These are phyloP conservation scores for Alloteropsis semialata DNA, from an alignment of 176 grass and related monocot genomes.

Conservation along the genomic window DNA sequence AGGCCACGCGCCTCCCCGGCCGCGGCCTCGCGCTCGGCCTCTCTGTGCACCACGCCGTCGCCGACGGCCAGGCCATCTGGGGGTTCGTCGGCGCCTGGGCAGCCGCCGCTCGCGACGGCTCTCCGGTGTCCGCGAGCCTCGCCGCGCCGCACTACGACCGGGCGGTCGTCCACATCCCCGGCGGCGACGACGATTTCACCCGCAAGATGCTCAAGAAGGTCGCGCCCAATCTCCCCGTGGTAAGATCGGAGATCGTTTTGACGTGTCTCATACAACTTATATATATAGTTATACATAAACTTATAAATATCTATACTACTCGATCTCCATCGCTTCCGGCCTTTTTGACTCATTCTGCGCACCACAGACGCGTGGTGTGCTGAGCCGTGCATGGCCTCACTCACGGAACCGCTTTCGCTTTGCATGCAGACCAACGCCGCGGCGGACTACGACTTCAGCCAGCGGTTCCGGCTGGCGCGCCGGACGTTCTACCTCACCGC, in stretches of 20 bases:
- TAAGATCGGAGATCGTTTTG: too few relatives aligned
- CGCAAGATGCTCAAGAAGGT: not conserved
- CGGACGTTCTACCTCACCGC: constrained; percentile 29
- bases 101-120: not conserved
- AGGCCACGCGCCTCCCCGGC: constrained; percentile 22
- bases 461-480: not conserved
- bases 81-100: constrained; percentile 43
- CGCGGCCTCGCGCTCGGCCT: constrained; percentile 27
- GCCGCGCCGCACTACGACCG: constrained; percentile 11
- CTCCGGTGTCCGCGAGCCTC: not conserved
- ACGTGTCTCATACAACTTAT: not conserved
- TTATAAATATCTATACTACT: too few relatives aligned
- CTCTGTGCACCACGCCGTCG: constrained; percentile 44
- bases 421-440: not conserved
- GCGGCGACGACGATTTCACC: not conserved
- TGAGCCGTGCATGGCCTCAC: too few relatives aligned
- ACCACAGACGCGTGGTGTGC: too few relatives aligned
- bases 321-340: too few relatives aligned
- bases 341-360: too few relatives aligned
- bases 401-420: too few relatives aligned
- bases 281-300: too few relatives aligned
- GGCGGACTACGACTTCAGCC: not conserved
- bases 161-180: not conserved
- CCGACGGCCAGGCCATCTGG: constrained; percentile 32
- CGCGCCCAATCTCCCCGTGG: not conserved